phyloP scores from a whole-genome alignment of 495 filamentous ascomycete genomes.

The Penicillium salamii region DNA sequence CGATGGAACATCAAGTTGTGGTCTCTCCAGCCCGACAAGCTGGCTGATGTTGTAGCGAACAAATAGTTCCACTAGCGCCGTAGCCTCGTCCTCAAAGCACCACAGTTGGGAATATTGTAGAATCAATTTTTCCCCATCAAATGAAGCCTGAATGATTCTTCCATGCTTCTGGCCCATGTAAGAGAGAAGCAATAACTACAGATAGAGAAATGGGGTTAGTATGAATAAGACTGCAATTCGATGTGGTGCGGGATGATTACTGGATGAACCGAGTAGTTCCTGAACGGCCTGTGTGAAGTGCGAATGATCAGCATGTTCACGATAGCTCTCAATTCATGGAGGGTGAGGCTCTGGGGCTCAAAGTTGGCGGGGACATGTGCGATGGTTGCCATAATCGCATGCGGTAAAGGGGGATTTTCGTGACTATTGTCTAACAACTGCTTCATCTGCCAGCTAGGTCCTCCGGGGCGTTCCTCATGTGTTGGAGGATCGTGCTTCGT shows the following conservation, averaged over 20 bases:
- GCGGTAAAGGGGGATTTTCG: neutral
- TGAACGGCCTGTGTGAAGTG: neutral
- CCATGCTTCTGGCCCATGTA: slow-evolving; percentile 4
- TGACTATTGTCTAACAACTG: neutral
- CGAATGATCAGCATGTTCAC: slow-evolving; percentile 1
- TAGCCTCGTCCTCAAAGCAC: slow-evolving; percentile 3
- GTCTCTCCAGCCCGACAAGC: neutral
- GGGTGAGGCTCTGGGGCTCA: neutral
- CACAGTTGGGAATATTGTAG: slow-evolving; percentile 13
- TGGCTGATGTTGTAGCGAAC: slow-evolving; percentile 1
- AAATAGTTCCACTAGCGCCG: slow-evolving; percentile 9
- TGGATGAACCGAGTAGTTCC: neutral
- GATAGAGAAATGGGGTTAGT: neutral
- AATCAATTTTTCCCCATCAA: neutral
- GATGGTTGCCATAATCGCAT: slow-evolving; percentile 12
- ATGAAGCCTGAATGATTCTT: slow-evolving; percentile 10
- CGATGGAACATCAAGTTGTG: neutral
- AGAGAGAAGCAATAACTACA: neutral
- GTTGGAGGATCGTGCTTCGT: neutral
- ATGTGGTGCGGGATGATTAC: neutral
- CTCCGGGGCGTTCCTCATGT: neutral
- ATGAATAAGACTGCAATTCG: slow-evolving; percentile 34
- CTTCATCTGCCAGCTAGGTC: neutral
- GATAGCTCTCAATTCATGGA: slow-evolving; percentile 5
- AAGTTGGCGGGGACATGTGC: neutral